Evolutionary conservation across 2,329 filamentous ascomycete species (phyloP), one percentile per base, ranked within the genome.

Genomic region (Fusarium graminum): DNA sequence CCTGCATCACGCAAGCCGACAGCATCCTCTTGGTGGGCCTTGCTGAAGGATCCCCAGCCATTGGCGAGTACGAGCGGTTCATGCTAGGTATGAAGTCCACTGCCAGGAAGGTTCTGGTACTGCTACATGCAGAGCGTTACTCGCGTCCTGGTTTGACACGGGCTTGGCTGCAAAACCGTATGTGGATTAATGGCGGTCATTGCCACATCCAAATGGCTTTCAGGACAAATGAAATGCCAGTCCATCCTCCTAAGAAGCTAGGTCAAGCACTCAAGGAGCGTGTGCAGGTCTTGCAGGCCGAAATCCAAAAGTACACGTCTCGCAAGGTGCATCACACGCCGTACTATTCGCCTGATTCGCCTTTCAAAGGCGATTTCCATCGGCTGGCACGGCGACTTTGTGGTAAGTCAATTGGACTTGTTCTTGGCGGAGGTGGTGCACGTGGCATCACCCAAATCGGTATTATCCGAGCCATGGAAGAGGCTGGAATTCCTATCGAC

Each of bases 121-220:
- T 99, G 25, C 80, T 99, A 4, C 96, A 99, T 75, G 83, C 91
- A 0, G 95, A 99, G 72, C 87, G 94, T 47, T 98, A 94, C 77
- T 97, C 92, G 41, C 85, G 87, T 1, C 90, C 93, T 6, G 95
- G 95, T 0, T 77, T 97, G 34, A 97, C 95, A 0, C 85, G 95
- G 50, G 88, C 91, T 30, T 99, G 95, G 95, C 80, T 99, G 14
- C 88, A 90, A 63, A 97, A 97, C 73, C 90, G 95, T 2, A 89
- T 97, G 63, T 99, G 95, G 95, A 95, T 99, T 78, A 99, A 98
- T 69, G 95, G 95, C 16, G 94, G 94, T 7, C 96, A 99, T 76
- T 95, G 97, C 74, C 95, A 99, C 71, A 92, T 99, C 13, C 95
- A 99, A 73, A 98, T 99, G 95, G 86, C 91, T 0, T 94, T 95